A percentile compares a stretch with the other conserved stretches of the same genome.
Conservation (phyloP, 2,329 filamentous ascomycete species). For the Exophiala sp. region DNA sequence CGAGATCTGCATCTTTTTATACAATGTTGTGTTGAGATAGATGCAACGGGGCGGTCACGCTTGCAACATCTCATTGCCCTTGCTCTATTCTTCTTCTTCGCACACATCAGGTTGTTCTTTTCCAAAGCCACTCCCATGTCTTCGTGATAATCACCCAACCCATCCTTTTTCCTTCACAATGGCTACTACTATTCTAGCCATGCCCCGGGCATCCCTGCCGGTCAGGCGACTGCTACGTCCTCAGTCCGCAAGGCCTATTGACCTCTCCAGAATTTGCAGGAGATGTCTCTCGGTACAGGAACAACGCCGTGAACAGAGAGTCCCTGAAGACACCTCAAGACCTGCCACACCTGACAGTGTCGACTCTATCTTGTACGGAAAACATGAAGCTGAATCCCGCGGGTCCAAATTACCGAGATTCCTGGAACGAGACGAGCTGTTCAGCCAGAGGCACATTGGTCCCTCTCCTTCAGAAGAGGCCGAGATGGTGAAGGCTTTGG, state of each 20-base stretch:
- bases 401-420: slow-evolving; percentile 2
- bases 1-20: no score
- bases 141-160: no score
- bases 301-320: neutral
- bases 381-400: neutral
- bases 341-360: no score
- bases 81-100: no score
- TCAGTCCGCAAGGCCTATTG: slow-evolving; percentile 1
- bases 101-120: no score
- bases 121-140: no score
- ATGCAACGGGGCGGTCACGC: no score
- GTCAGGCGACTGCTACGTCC: slow-evolving; percentile 11
- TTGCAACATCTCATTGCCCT: no score
- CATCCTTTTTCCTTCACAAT: neutral
- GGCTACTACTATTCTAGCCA: neutral
- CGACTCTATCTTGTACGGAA: no score
- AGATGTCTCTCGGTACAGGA: slow-evolving; percentile 14
- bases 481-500: slow-evolving; percentile 75
- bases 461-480: slow-evolving; percentile 89
- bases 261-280: slow-evolving; percentile 10
- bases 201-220: slow-evolving; percentile 1
- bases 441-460: slow-evolving; percentile 77
- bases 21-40: no score
- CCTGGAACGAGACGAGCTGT: slow-evolving; percentile 9
- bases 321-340: neutral